Conservation (phyloP, 768 basidiomycete species). For the Termitomyces bulborhizus region DNA sequence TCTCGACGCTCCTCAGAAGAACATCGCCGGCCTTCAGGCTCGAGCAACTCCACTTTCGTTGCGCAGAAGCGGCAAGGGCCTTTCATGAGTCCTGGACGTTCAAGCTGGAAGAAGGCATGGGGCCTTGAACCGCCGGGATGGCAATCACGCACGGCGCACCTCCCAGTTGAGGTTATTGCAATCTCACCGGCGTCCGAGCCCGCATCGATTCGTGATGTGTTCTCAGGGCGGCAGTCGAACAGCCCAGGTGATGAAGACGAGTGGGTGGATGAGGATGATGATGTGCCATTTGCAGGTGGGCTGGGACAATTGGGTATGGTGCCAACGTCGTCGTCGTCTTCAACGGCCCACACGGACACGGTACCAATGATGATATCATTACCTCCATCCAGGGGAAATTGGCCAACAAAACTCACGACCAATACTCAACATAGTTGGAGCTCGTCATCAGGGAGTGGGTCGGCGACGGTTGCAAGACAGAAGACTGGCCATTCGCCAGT, state of each 20-base stretch:
- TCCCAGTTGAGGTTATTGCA: slow-evolving; percentile 74
- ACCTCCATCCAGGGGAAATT: slow-evolving; percentile 45
- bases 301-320: slow-evolving; percentile 57
- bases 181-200: slow-evolving; percentile 50
- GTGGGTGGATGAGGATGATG: slow-evolving; percentile 88
- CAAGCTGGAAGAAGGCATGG: slow-evolving; percentile 90
- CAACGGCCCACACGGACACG: slow-evolving; percentile 25
- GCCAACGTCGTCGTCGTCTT: slow-evolving; percentile 22
- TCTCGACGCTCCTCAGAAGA: slow-evolving; percentile 46
- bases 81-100: slow-evolving; percentile 62
- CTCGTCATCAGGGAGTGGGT: slow-evolving; percentile 15
- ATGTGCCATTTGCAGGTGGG: slow-evolving; percentile 71
- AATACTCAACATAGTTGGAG: slow-evolving; percentile 15
- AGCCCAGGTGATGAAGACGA: slow-evolving; percentile 73
- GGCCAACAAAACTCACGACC: slow-evolving; percentile 30
- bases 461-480: slow-evolving; percentile 21
- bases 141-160: slow-evolving; percentile 60
- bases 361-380: slow-evolving; percentile 35
- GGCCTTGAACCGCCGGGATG: slow-evolving; percentile 83
- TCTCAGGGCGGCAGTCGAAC: slow-evolving; percentile 60
- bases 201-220: slow-evolving; percentile 67
- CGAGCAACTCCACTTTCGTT: slow-evolving; percentile 57
- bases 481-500: slow-evolving; percentile 56
- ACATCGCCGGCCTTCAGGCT: slow-evolving; percentile 28
- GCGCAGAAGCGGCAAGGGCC: slow-evolving; percentile 79